Evolutionary conservation across 176 grass and related monocot species (phyloP).

Genomic region (Oryza glumipatula): DNA sequence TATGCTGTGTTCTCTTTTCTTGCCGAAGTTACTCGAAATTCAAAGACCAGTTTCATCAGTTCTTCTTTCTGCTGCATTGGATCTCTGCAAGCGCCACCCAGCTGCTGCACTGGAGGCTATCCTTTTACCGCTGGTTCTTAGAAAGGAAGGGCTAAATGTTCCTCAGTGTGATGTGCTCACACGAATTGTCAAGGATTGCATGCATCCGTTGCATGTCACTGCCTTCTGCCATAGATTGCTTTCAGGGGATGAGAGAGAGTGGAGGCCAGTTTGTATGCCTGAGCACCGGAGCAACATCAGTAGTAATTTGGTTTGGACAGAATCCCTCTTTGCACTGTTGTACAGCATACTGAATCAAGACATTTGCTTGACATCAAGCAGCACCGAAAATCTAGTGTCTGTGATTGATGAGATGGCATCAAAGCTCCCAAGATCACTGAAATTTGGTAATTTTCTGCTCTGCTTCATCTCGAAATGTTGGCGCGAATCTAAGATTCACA

Average conservation of each 20-base stretch:
- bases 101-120: constrained; percentile 62
- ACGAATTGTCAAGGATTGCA: constrained; percentile 69
- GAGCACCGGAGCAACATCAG: constrained; percentile 50
- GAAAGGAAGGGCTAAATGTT: constrained; percentile 60
- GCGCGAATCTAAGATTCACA: constrained; percentile 49
- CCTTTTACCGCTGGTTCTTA: constrained; percentile 71
- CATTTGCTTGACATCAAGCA: constrained; percentile 65
- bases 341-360: constrained; percentile 75
- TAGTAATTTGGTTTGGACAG: constrained; percentile 66
- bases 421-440: constrained; percentile 61
- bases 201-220: constrained; percentile 75
- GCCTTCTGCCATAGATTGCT: constrained; percentile 79
- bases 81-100: constrained; percentile 75
- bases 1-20: constrained; percentile 67
- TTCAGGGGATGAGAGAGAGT: constrained; percentile 46
- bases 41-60: constrained; percentile 59
- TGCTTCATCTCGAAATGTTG: constrained; percentile 66
- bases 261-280: constrained; percentile 56
- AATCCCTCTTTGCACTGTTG: constrained; percentile 69
- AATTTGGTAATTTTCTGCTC: constrained; percentile 80
- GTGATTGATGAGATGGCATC: constrained; percentile 57
- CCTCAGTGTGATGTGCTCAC: constrained; percentile 63
- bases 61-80: constrained; percentile 59
- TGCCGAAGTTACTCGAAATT: constrained; percentile 66
- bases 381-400: constrained; percentile 46